Evolutionary conservation across 495 filamentous ascomycete genomes (phyloP).

Genomic region (Aspergillus affinis): DNA sequence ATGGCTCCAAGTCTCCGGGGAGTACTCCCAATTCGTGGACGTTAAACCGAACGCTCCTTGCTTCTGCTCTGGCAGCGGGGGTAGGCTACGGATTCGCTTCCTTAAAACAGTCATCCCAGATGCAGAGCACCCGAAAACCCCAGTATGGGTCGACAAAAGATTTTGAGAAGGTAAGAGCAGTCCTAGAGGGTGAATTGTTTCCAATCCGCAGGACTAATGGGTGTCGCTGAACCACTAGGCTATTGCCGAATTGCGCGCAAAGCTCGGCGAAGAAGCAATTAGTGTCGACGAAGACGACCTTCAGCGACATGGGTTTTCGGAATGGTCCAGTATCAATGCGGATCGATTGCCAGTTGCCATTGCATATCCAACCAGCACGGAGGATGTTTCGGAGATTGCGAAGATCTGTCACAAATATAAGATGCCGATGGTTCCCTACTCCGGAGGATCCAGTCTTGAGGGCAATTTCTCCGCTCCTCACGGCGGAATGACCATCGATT

Average conservation of each 20-base stretch:
- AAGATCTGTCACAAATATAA: conserved; percentile 79
- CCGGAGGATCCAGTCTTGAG: conserved; percentile 83
- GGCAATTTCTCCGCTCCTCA: conserved; percentile 84
- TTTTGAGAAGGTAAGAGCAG: conserved; percentile 37
- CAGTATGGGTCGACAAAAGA: conserved; percentile 42
- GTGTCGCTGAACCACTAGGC: conserved; percentile 45
- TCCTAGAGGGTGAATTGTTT: not conserved
- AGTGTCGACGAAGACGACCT: conserved; percentile 83
- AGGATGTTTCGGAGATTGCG: conserved; percentile 77
- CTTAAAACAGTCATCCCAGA: conserved; percentile 17
- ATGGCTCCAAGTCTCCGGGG: conserved; percentile 17
- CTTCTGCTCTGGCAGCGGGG: conserved; percentile 37
- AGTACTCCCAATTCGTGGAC: conserved; percentile 30
- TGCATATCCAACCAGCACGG: conserved; percentile 72
- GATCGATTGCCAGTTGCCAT: conserved; percentile 78
- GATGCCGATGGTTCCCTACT: conserved; percentile 83
- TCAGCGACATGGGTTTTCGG: conserved; percentile 78
- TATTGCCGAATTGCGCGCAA: conserved; percentile 56
- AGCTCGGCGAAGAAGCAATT: conserved; percentile 68
- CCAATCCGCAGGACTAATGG: not conserved
- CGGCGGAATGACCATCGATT: conserved; percentile 87
- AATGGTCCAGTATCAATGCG: conserved; percentile 84
- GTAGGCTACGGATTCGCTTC: conserved; percentile 38
- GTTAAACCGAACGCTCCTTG: conserved; percentile 28
- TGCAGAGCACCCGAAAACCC: conserved; percentile 20